phyloP scores from a whole-genome alignment of 768 basidiomycete species.

The button mushroom (Agaricus bisporus) region DNA sequence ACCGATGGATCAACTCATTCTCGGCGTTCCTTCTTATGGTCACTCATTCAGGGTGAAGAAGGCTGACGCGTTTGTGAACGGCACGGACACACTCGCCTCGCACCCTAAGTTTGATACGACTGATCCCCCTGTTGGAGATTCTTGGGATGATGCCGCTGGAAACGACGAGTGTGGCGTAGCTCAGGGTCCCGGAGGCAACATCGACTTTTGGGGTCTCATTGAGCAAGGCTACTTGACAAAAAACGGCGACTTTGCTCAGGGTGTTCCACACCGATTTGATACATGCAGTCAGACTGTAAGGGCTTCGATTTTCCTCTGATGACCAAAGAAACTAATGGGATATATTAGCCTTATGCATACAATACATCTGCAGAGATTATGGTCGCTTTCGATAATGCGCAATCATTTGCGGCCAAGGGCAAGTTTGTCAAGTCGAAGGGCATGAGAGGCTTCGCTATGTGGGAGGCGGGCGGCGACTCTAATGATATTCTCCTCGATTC shows the following conservation, averaged over 20 bases:
- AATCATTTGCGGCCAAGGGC: slow-evolving; percentile 49
- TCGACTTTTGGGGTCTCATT: slow-evolving; percentile 65
- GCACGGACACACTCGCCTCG: slow-evolving; percentile 33
- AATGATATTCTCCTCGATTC: slow-evolving; percentile 39
- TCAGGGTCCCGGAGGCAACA: slow-evolving; percentile 44
- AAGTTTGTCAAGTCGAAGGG: slow-evolving; percentile 44
- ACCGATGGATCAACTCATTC: slow-evolving; percentile 58
- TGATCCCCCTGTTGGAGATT: slow-evolving; percentile 50
- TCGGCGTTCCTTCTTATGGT: slow-evolving; percentile 82
- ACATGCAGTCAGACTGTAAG: slow-evolving; percentile 69
- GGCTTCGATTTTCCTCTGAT: not conserved
- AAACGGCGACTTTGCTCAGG: slow-evolving; percentile 40
- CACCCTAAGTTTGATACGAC: slow-evolving; percentile 50
- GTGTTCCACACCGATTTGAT: slow-evolving; percentile 52
- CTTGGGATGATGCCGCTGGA: slow-evolving; percentile 52
- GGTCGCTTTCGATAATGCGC: slow-evolving; percentile 43
- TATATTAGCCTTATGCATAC: slow-evolving; percentile 37
- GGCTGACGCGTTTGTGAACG: slow-evolving; percentile 36
- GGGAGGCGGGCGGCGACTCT: slow-evolving; percentile 67
- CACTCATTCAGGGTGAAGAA: slow-evolving; percentile 62
- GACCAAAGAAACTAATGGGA: not conserved
- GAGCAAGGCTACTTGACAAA: slow-evolving; percentile 45
- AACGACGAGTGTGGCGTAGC: slow-evolving; percentile 51
- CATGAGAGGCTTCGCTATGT: slow-evolving; percentile 62
- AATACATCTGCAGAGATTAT: slow-evolving; percentile 34